Conservation (phyloP, 225 moss, liverwort and hornwort species). For the Bryoerythrophyllum caledonicum region DNA sequence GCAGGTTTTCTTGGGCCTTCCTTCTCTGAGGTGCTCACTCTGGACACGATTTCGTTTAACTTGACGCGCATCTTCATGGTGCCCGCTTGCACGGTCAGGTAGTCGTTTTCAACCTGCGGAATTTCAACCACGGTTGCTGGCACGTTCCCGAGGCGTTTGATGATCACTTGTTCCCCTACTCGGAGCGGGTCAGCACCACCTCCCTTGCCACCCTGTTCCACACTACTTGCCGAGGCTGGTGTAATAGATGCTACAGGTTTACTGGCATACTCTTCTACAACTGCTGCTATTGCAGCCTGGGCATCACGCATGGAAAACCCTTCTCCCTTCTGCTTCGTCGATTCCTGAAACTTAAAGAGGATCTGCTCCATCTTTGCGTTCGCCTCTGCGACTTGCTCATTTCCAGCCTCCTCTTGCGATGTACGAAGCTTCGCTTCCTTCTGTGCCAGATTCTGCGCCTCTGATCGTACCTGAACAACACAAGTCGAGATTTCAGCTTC, state of each 20-base stretch:
- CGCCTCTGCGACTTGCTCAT: slow-evolving; percentile 48
- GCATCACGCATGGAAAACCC: slow-evolving; percentile 61
- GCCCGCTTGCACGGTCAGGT: slow-evolving; percentile 80
- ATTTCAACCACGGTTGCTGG: slow-evolving; percentile 73
- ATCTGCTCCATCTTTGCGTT: slow-evolving; percentile 65
- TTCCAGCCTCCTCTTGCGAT: slow-evolving; percentile 49
- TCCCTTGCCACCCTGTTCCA: slow-evolving; percentile 19
- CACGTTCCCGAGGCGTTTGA: slow-evolving; percentile 73
- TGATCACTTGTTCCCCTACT: slow-evolving; percentile 75
- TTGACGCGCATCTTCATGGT: slow-evolving; percentile 91
- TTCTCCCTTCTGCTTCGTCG: slow-evolving; percentile 39
- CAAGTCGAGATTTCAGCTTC: background rate
- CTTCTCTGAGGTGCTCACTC: slow-evolving; percentile 29
- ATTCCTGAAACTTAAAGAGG: slow-evolving; percentile 63
- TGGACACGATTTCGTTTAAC: slow-evolving; percentile 66
- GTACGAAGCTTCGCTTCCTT: slow-evolving; percentile 53
- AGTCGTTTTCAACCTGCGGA: slow-evolving; percentile 60
- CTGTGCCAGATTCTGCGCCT: slow-evolving; percentile 56
- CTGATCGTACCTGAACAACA: slow-evolving; percentile 40
- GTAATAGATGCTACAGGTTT: slow-evolving; percentile 39
- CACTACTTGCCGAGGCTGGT: slow-evolving; percentile 16
- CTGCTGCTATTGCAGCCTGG: slow-evolving; percentile 70
- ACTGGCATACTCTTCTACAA: slow-evolving; percentile 55
- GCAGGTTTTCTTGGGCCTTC: slow-evolving; percentile 29
- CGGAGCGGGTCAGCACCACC: slow-evolving; percentile 38